Evolutionary conservation across 768 basidiomycete genomes (phyloP).

Genomic region (Punctularia strigosozonata): DNA sequence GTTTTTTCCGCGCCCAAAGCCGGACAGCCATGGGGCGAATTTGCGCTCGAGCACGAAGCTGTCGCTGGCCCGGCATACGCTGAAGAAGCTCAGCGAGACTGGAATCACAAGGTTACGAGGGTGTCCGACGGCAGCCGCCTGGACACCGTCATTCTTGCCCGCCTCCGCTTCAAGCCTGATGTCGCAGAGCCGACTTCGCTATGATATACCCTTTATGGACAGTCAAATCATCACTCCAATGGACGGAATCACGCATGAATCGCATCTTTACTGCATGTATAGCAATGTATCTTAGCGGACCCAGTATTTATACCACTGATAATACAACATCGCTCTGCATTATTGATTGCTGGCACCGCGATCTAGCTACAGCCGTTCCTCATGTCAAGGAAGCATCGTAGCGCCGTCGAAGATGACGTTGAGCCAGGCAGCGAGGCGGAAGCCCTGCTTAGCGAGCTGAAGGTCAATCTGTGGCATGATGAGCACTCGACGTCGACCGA

Average conservation of each 20-base stretch:
- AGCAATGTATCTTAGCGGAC: too few relatives aligned
- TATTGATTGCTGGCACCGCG: too few relatives aligned
- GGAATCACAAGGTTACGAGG: conserved; percentile 33
- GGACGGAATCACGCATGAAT: too few relatives aligned
- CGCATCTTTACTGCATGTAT: too few relatives aligned
- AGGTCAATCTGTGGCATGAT: conserved; percentile 29
- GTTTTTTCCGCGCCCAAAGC: conserved; percentile 34
- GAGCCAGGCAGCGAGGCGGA: conserved; percentile 37
- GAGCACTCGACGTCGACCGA: too few relatives aligned
- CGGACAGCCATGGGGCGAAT: conserved; percentile 65
- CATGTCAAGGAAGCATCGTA: conserved; percentile 13
- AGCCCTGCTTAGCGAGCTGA: conserved; percentile 36
- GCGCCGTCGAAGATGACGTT: conserved; percentile 30
- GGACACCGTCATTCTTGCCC: conserved; percentile 53
- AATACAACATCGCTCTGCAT: too few relatives aligned
- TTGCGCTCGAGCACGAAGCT: conserved; percentile 41
- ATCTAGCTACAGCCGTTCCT: too few relatives aligned
- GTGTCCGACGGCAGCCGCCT: conserved; percentile 30
- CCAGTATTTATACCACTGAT: too few relatives aligned
- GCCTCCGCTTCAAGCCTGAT: conserved; percentile 57
- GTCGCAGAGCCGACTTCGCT: conserved; percentile 41
- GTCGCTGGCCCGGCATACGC: conserved; percentile 35
- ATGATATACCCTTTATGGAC: conserved; percentile 12
- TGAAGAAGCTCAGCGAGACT: conserved; percentile 23
- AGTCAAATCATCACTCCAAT: too few relatives aligned